Percentiles rank a stretch among this genome's conserved stretches.
phyloP scores from a whole-genome alignment of 2,329 filamentous ascomycete species.

The Colletotrichum shisoi region DNA sequence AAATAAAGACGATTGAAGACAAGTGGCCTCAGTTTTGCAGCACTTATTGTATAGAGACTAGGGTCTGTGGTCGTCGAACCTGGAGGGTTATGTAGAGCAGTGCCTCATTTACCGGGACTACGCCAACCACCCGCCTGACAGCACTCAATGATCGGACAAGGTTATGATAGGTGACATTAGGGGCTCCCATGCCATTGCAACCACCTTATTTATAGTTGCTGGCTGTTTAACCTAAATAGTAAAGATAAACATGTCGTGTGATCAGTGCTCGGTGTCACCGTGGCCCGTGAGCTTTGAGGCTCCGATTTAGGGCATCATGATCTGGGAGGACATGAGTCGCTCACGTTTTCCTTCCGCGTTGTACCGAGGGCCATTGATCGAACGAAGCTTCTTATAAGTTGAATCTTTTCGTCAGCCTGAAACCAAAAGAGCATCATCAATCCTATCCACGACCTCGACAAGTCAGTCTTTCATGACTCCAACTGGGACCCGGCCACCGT shows the following conservation, averaged over 20 bases:
- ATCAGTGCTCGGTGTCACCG: background rate
- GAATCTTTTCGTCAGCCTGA: background rate
- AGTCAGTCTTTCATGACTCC: slow-evolving; percentile 44
- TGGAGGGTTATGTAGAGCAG: too few species aligned
- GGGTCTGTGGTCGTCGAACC: too few species aligned
- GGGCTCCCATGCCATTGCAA: background rate
- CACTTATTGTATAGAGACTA: too few species aligned
- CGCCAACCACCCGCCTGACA: too few species aligned
- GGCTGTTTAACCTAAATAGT: background rate
- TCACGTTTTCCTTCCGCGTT: background rate
- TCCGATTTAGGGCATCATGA: background rate
- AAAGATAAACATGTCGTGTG: background rate
- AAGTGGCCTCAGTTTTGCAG: too few species aligned
- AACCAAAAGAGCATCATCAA: too few species aligned
- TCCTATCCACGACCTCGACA: too few species aligned
- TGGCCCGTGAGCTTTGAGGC: too few species aligned
- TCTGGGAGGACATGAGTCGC: background rate
- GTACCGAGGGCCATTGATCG: background rate
- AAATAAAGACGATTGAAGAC: too few species aligned
- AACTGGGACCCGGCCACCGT: slow-evolving; percentile 49
- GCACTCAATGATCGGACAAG: too few species aligned
- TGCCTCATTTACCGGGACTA: too few species aligned
- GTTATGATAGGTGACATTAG: too few species aligned
- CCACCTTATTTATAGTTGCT: background rate
- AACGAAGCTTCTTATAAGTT: background rate